phyloP scores from a whole-genome alignment of 169 alveolate genomes.

The Eimeria sp. region DNA sequence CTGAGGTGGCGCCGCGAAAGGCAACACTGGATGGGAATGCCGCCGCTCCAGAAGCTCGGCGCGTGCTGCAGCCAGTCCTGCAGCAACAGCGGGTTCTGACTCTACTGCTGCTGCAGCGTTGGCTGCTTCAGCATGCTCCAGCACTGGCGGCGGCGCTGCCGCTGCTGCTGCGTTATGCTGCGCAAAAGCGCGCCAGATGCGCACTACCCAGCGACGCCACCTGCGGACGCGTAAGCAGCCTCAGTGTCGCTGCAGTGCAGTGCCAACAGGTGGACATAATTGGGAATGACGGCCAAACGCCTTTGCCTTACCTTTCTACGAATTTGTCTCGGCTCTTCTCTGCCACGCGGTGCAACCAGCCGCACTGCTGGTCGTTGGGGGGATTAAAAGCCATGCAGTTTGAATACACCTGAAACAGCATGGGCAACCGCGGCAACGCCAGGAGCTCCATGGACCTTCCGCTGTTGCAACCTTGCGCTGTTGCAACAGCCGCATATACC shows the following conservation, averaged over 20 bases:
- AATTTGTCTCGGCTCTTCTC: conserved; percentile 64
- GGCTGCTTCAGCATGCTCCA: conserved; percentile 62
- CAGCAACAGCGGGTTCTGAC: conserved; percentile 57
- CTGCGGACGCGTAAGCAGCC: conserved; percentile 16
- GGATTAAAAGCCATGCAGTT: conserved; percentile 83
- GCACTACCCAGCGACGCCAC: conserved; percentile 74
- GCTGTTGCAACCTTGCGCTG: neutral
- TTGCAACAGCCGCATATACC: neutral
- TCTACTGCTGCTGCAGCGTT: conserved; percentile 73
- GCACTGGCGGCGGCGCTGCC: conserved; percentile 74
- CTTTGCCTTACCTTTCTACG: conserved; percentile 42
- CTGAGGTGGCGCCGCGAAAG: neutral
- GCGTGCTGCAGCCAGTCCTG: conserved; percentile 66
- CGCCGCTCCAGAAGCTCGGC: conserved; percentile 66
- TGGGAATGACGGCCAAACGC: neutral
- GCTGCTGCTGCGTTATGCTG: conserved; percentile 76
- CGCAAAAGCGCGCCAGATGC: conserved; percentile 71
- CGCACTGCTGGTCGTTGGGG: conserved; percentile 78
- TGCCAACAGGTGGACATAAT: no score
- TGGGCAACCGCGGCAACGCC: neutral
- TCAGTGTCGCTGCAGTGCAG: neutral
- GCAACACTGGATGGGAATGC: neutral
- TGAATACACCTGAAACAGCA: conserved; percentile 69
- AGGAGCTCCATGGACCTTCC: neutral
- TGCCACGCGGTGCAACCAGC: conserved; percentile 81